These are phyloP conservation scores for Biancaea sappan DNA, from an alignment of 306 rosid genomes.

Conservation along the genomic window DNA sequence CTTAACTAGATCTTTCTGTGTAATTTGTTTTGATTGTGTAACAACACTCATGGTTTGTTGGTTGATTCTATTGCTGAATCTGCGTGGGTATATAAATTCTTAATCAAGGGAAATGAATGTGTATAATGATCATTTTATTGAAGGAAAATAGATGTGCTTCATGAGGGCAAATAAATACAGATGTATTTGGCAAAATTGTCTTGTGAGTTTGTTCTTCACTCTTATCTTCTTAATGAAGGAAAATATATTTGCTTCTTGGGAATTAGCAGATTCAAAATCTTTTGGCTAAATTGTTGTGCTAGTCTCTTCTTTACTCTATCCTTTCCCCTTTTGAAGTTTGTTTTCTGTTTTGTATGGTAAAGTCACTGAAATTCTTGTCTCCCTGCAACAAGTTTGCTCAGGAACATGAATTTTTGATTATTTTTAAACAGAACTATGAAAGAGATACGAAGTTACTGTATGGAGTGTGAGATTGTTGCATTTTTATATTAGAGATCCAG, in stretches of 20 bases:
- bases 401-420: too few species aligned
- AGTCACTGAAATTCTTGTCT: background rate
- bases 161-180: background rate
- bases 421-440: background rate
- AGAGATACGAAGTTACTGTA: background rate
- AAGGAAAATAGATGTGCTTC: background rate
- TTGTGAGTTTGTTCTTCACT: background rate
- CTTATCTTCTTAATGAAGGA: background rate
- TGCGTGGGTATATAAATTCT: background rate
- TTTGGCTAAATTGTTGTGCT: background rate
- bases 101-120: background rate
- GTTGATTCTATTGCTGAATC: constrained; percentile 19
- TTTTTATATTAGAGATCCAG: background rate
- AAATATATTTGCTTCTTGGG: background rate
- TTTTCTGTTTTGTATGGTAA: background rate
- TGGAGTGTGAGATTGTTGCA: background rate
- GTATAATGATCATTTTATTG: background rate
- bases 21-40: constrained; percentile 17
- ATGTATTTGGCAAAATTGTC: background rate
- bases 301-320: background rate
- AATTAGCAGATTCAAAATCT: background rate
- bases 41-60: background rate
- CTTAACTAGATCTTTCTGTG: background rate
- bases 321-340: background rate
- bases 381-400: background rate